Percentiles rank a stretch among this genome's conserved stretches.
These are phyloP conservation scores for Talaromyces sp. DNA, from an alignment of 2,329 filamentous ascomycete genomes.

Conservation along the genomic window DNA sequence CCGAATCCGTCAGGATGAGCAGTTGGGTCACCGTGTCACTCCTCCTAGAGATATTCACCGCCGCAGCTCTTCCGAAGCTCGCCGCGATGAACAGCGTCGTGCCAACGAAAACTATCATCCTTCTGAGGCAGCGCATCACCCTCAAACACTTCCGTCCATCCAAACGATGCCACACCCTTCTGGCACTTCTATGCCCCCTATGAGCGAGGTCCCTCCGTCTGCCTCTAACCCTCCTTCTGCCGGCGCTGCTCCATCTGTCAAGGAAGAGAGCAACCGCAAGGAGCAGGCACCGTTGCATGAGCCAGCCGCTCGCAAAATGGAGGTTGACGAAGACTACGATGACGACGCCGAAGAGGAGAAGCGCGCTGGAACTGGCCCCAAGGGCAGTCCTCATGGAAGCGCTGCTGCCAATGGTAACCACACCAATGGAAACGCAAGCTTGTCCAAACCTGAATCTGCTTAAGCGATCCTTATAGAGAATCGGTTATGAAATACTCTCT, in stretches of 20 bases:
- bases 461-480: neutral
- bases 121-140: slow-evolving; percentile 86
- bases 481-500: neutral
- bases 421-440: slow-evolving; percentile 6
- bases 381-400: slow-evolving; percentile 31
- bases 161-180: slow-evolving; percentile 44
- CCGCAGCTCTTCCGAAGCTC: slow-evolving; percentile 69
- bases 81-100: slow-evolving; percentile 65
- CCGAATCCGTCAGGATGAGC: slow-evolving; percentile 78
- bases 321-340: slow-evolving; percentile 96
- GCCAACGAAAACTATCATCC: slow-evolving; percentile 79
- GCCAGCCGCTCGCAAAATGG: slow-evolving; percentile 88
- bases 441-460: slow-evolving; percentile 7
- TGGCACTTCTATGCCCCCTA: slow-evolving; percentile 54
- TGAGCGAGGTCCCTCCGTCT: slow-evolving; percentile 42
- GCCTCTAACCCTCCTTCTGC: slow-evolving; percentile 38
- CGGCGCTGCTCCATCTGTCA: slow-evolving; percentile 45
- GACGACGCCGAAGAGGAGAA: slow-evolving; percentile 85
- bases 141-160: slow-evolving; percentile 54
- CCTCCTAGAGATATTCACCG: slow-evolving; percentile 61
- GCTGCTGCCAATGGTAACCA: slow-evolving; percentile 18
- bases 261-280: slow-evolving; percentile 50
- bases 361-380: slow-evolving; percentile 28
- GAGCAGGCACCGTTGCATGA: slow-evolving; percentile 58
- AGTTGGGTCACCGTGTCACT: slow-evolving; percentile 70